Percentiles rank a stretch among this genome's conserved stretches.
phyloP scores from a whole-genome alignment of 2,329 filamentous ascomycete species.

The Aspergillus bombycis region DNA sequence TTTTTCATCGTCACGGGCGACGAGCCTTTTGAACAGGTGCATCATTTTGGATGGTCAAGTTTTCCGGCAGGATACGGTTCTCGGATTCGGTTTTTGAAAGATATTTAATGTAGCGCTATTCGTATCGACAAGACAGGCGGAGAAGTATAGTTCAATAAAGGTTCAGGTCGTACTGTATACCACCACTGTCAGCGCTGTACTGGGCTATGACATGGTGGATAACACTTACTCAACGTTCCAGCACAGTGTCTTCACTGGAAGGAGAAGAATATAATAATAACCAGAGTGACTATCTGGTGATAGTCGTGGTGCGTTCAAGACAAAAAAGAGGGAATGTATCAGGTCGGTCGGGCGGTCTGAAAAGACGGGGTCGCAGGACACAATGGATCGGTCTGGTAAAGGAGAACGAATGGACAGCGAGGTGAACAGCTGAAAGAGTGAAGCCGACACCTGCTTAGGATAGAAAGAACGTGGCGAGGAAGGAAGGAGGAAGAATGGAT shows the following conservation, averaged over 20 bases:
- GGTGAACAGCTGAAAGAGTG: constrained; percentile 65
- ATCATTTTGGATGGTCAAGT: constrained; percentile 22
- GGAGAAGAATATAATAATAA: constrained; percentile 6
- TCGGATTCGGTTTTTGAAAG: background rate
- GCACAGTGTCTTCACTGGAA: constrained; percentile 5
- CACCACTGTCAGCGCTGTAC: background rate
- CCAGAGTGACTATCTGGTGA: constrained; percentile 6
- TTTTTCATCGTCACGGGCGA: constrained; percentile 54
- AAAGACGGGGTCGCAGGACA: constrained; percentile 20
- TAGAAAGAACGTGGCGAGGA: constrained; percentile 30
- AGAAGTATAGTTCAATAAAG: constrained; percentile 13
- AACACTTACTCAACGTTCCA: constrained; percentile 18
- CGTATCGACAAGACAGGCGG: constrained; percentile 6
- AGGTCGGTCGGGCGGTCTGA: constrained; percentile 14
- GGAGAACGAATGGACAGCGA: constrained; percentile 53
- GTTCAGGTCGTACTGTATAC: constrained; percentile 14
- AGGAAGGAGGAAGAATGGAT: constrained; percentile 27
- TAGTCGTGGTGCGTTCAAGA: background rate
- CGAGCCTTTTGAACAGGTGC: constrained; percentile 49
- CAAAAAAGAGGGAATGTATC: constrained; percentile 25
- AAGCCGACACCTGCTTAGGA: constrained; percentile 57
- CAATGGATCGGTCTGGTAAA: constrained; percentile 20
- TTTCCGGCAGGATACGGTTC: constrained; percentile 2
- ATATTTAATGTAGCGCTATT: constrained; percentile 9
- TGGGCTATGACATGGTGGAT: background rate